Evolutionary conservation across 2,329 filamentous ascomycete species (phyloP).

Genomic region (Chrysoporthe austroafricana): DNA sequence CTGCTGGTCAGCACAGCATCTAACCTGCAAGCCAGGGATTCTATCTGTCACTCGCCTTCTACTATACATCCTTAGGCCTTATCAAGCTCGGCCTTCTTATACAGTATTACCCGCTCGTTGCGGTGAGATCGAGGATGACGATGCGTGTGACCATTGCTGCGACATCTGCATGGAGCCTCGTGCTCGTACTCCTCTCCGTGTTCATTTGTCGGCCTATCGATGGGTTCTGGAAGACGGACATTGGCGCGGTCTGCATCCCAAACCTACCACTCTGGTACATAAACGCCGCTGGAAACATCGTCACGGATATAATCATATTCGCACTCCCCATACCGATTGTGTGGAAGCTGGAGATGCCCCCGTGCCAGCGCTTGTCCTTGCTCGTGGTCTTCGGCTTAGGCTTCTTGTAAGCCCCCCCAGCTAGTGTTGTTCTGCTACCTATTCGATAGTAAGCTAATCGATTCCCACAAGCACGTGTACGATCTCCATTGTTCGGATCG

Average conservation of each 20-base stretch:
- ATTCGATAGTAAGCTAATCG: neutral
- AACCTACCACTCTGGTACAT: slow-evolving; percentile 22
- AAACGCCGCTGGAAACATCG: slow-evolving; percentile 23
- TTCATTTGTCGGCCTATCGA: slow-evolving; percentile 18
- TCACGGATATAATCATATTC: slow-evolving; percentile 23
- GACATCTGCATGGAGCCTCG: slow-evolving; percentile 17
- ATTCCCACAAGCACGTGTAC: slow-evolving; percentile 7
- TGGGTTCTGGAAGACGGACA: slow-evolving; percentile 20
- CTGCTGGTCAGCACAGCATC: neutral
- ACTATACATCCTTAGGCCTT: slow-evolving; percentile 14
- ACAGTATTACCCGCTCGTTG: slow-evolving; percentile 22
- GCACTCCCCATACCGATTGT: slow-evolving; percentile 22
- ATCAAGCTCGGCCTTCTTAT: slow-evolving; percentile 23
- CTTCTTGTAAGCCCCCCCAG: slow-evolving; percentile 16
- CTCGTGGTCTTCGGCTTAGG: slow-evolving; percentile 21
- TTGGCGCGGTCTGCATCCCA: slow-evolving; percentile 17
- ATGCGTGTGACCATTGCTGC: slow-evolving; percentile 7
- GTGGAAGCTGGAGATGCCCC: slow-evolving; percentile 20
- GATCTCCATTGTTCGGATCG: slow-evolving; percentile 16
- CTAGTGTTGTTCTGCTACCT: too few species aligned
- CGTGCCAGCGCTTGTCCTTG: slow-evolving; percentile 15
- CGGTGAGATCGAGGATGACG: slow-evolving; percentile 10
- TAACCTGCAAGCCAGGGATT: slow-evolving; percentile 12
- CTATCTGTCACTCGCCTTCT: slow-evolving; percentile 22
- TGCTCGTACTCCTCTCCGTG: slow-evolving; percentile 6